A percentile compares a stretch with the other conserved stretches of the same genome.
Evolutionary conservation across 164 flowering plant genomes (phyloP).

Genomic region (Dillenia suffruticosa): DNA sequence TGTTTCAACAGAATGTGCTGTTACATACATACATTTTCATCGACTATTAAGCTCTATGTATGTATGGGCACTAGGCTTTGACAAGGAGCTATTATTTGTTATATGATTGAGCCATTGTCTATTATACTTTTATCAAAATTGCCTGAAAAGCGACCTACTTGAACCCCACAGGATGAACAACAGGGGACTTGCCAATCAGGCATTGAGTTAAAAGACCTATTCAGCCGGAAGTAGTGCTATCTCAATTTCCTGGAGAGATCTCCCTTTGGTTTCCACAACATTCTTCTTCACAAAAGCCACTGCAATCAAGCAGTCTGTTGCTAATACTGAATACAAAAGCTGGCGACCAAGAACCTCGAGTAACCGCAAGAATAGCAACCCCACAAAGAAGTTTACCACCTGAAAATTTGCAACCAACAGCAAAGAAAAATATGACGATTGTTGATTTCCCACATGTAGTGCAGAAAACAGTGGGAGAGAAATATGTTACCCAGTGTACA

Average conservation of each 20-base stretch:
- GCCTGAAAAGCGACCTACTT: no score
- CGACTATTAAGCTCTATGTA: no score
- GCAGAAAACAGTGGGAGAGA: not conserved
- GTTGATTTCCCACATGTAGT: not conserved
- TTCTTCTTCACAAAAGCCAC: slow-evolving; percentile 77
- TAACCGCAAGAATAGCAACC: slow-evolving; percentile 76
- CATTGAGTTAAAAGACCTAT: slow-evolving; percentile 2
- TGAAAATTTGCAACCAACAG: slow-evolving; percentile 21
- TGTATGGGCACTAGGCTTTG: no score
- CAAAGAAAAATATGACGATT: no score
- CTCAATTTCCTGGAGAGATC: slow-evolving; percentile 93
- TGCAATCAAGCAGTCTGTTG: slow-evolving; percentile 60
- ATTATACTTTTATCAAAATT: no score
- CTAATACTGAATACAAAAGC: slow-evolving; percentile 67
- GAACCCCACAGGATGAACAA: no score
- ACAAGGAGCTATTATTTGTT: no score
- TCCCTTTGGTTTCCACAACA: slow-evolving; percentile 95
- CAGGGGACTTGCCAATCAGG: no score
- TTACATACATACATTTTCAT: no score
- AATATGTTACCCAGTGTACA: slow-evolving; percentile 85
- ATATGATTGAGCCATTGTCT: no score
- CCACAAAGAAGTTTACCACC: slow-evolving; percentile 93
- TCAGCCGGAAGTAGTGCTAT: slow-evolving; percentile 70
- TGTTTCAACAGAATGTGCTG: no score
- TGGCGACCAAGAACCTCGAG: slow-evolving; percentile 78